Evolutionary conservation across 106 monocot genomes (phyloP).

Genomic region (Dioscorea dumetorum): DNA sequence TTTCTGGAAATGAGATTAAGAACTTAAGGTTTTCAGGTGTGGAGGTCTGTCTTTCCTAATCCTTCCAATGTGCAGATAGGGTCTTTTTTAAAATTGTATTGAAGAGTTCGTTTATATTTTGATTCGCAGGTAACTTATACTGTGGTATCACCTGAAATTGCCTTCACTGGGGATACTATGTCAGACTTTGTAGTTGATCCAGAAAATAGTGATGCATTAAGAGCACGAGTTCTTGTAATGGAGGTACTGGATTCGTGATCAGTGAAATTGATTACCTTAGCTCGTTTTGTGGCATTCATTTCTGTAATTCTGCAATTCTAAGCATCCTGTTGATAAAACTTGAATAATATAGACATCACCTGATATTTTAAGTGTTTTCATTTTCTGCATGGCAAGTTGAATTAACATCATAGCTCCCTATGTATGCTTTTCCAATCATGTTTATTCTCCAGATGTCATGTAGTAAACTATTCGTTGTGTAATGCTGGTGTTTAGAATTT

Average conservation of each 20-base stretch:
- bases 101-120: not conserved
- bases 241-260: conserved; percentile 39
- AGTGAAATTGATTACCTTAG: not conserved
- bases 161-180: conserved; percentile 93
- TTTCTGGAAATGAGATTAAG: conserved; percentile 69
- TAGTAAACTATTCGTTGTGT: no score
- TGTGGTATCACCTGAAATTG: conserved; percentile 74
- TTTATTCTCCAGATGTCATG: no score
- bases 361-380: not conserved
- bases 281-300: not conserved
- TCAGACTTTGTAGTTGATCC: conserved; percentile 81
- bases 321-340: not conserved
- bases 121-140: conserved; percentile 59
- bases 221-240: conserved; percentile 83
- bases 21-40: conserved; percentile 70
- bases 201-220: conserved; percentile 66
- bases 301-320: not conserved
- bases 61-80: not conserved
- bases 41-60: conserved; percentile 62
- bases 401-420: not conserved
- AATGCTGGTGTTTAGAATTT: no score
- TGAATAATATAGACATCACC: not conserved
- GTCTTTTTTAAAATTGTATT: not conserved
- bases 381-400: not conserved
- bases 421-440: no score